Evolutionary conservation across 1,284 basidiomycete species (phyloP), one percentile per base, ranked within the genome.

Genomic region (Cutaneotrichosporon mucoides): DNA sequence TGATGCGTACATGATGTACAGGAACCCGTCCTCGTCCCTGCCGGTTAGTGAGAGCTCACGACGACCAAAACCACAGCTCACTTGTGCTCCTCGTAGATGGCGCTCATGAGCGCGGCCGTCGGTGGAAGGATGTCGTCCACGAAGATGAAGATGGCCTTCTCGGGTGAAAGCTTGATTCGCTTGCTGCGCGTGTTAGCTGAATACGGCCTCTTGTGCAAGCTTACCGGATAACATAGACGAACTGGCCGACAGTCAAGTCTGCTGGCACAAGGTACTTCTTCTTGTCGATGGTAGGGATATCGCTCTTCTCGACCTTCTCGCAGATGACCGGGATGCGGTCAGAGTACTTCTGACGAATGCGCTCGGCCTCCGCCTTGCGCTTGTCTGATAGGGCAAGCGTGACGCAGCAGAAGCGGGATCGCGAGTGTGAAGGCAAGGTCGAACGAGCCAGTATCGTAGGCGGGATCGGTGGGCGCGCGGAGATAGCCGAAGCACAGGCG

Each of bases 11-110:
- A 90, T 90, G 64, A 95, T 91, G 75, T 94, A 97, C 55, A 96
- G 82, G 85, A 96, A 96, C 64, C 92, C 53, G 37, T 55, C 53
- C 53, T 55, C 53, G 37, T 55, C 53, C 53, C 73, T 75, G 62
- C 2, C 1, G 59, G 59, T n/a, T 59, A 57, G 16, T 49, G 33
- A 8, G 8, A 3, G 10, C 6, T 15, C 36, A 24, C 24, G 24
- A 24, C 24, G 24, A 24, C 24, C 24, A 24, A 1, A 38, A 2
- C 1, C 16, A 6, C 9, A 7, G 83, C 89, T 73, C 66, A 94
- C 92, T 96, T 96, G 85, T 99, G 95, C 80, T 99, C 96, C 80
- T 99, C 96, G 76, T 99, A 99, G 73, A 99, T 98, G 53, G 92
- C 88, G 74, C 91, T 94, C 96, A 99, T 99, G 54, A 98, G 83